These are phyloP conservation scores for Yamadazyma blattariae DNA, from an alignment of 1,139 yeast species.

Conservation along the genomic window DNA sequence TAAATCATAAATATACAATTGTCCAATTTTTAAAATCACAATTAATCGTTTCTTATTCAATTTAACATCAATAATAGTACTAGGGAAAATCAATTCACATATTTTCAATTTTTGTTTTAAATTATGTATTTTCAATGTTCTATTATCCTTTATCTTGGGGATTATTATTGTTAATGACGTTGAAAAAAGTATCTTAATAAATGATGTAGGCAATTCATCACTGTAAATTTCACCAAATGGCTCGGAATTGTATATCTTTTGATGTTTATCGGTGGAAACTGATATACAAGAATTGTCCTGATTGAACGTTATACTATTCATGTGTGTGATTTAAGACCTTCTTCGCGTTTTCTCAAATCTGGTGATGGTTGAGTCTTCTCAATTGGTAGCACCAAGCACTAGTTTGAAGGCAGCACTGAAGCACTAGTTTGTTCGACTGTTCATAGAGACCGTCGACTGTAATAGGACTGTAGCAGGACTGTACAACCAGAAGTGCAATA, in stretches of 20 bases:
- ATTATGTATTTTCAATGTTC: constrained; percentile 60
- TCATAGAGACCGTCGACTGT: too few relatives aligned
- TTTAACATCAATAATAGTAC: constrained; percentile 56
- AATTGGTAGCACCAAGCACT: too few relatives aligned
- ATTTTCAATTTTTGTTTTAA: constrained; percentile 67
- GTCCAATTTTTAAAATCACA: constrained; percentile 58
- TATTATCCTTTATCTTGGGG: constrained; percentile 40
- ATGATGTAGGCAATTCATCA: constrained; percentile 24
- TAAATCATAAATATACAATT: constrained; percentile 68
- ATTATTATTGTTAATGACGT: constrained; percentile 68
- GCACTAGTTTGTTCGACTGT: too few relatives aligned
- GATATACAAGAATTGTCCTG: constrained; percentile 45
- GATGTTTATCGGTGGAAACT: constrained; percentile 31
- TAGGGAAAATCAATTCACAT: constrained; percentile 69
- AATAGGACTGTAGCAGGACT: too few relatives aligned
- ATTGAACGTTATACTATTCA: constrained; percentile 42
- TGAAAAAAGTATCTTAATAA: constrained; percentile 64
- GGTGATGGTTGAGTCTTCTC: not conserved
- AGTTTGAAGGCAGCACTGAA: too few relatives aligned
- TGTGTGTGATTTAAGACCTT: too few relatives aligned
- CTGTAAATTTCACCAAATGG: constrained; percentile 46
- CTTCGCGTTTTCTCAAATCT: not conserved
- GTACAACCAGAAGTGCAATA: too few relatives aligned
- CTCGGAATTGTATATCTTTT: constrained; percentile 44
- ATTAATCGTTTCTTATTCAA: constrained; percentile 66